Evolutionary conservation across 345 rosid species (phyloP).

Genomic region (Eucalyptus virginea): DNA sequence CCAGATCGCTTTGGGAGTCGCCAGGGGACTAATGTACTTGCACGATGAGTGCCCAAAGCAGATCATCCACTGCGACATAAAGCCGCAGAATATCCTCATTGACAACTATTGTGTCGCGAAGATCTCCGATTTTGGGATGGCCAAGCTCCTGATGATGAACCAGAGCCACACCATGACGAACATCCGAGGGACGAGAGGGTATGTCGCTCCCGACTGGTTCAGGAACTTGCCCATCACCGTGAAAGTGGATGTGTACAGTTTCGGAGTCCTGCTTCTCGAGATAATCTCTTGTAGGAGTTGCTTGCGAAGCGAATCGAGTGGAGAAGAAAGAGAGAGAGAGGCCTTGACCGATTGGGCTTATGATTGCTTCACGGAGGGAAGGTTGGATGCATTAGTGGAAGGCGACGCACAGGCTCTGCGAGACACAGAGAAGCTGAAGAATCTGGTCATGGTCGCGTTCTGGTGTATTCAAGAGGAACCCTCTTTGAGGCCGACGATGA

Average conservation of each 20-base stretch:
- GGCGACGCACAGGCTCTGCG: neutral
- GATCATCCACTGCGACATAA: conserved; percentile 32
- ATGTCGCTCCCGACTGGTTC: conserved; percentile 21
- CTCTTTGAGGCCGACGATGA: conserved; percentile 25
- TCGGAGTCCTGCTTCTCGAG: conserved; percentile 14
- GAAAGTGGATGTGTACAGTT: conserved; percentile 17
- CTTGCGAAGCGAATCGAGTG: neutral
- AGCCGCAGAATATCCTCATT: conserved; percentile 29
- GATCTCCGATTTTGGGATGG: conserved; percentile 27
- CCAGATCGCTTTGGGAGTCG: conserved; percentile 11
- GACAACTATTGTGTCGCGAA: neutral
- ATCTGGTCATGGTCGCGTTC: conserved; percentile 17
- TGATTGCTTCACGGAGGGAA: conserved; percentile 20
- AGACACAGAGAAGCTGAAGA: neutral
- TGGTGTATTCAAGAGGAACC: conserved; percentile 46
- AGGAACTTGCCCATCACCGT: conserved; percentile 1
- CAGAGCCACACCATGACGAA: conserved; percentile 1
- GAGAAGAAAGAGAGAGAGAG: conserved; percentile 6
- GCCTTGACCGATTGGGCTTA: conserved; percentile 28
- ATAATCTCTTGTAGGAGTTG: conserved; percentile 6
- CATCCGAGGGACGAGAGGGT: conserved; percentile 16
- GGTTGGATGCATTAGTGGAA: conserved; percentile 4
- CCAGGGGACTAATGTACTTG: conserved; percentile 23
- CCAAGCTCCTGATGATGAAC: conserved; percentile 16
- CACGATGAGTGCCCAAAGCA: conserved; percentile 22